Evolutionary conservation across 257 asterid species (phyloP).

Genomic region (Solanum paucissectum): DNA sequence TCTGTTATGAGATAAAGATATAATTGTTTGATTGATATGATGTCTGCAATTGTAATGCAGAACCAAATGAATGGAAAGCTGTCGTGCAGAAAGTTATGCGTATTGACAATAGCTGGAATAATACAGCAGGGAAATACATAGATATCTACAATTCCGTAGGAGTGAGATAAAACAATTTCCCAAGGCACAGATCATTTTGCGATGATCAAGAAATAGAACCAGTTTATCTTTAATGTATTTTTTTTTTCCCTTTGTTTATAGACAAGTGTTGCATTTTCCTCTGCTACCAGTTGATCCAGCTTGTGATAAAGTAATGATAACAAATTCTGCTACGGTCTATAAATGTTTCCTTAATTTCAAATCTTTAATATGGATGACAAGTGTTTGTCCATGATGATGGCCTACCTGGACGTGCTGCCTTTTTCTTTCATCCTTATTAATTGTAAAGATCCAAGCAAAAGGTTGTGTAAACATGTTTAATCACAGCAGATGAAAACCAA

Average conservation of each 20-base stretch:
- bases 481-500: background rate
- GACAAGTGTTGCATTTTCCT: background rate
- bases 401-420: background rate
- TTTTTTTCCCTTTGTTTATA: background rate
- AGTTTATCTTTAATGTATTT: background rate
- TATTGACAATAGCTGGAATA: slow-evolving; percentile 73
- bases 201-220: background rate
- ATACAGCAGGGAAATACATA: slow-evolving; percentile 68
- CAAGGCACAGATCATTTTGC: background rate
- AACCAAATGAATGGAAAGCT: slow-evolving; percentile 45
- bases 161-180: slow-evolving; percentile 4
- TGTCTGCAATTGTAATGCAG: slow-evolving; percentile 28
- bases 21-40: background rate
- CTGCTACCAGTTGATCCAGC: background rate
- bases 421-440: background rate
- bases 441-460: background rate
- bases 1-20: background rate
- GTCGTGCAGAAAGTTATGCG: slow-evolving; percentile 45
- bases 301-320: background rate
- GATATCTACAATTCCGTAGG: slow-evolving; percentile 47
- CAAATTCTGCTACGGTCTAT: background rate
- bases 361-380: background rate
- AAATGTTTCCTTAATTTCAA: background rate
- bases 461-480: background rate
- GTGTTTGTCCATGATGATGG: background rate